phyloP scores from a whole-genome alignment of 176 grass and related monocot species.

The Carex cristatella region DNA sequence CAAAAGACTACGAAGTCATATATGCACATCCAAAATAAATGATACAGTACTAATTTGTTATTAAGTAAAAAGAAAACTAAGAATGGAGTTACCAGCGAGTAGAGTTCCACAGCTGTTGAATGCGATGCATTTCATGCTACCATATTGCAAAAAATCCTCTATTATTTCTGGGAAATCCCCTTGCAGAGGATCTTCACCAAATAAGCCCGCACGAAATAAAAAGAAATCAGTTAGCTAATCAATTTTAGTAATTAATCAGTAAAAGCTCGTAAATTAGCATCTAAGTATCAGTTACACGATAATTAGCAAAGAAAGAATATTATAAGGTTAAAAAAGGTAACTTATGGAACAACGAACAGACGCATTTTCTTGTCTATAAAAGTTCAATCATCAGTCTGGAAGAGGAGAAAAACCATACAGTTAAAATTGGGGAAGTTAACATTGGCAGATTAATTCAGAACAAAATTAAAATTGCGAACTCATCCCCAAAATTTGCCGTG shows the following conservation, averaged over 20 bases:
- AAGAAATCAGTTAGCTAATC: constrained; percentile 13
- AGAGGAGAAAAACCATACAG: not conserved
- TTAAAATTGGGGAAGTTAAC: not conserved
- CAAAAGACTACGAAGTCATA: not conserved
- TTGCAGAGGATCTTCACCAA: constrained; percentile 81
- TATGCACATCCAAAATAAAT: not conserved
- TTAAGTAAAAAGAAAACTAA: constrained; percentile 1
- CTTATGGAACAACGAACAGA: not conserved
- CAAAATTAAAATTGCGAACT: not conserved
- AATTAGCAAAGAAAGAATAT: not conserved
- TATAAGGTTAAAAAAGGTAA: constrained; percentile 11
- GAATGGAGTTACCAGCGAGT: constrained; percentile 68
- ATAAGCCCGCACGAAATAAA: constrained; percentile 13
- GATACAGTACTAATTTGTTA: not conserved
- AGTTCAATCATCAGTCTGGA: not conserved
- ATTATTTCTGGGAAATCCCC: constrained; percentile 98
- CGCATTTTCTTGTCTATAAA: not conserved
- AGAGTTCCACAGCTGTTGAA: constrained; percentile 91
- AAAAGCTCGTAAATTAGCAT: not conserved
- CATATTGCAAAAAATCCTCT: constrained; percentile 95
- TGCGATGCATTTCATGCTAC: constrained; percentile 98
- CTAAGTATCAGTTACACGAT: not conserved
- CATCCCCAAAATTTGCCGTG: not conserved
- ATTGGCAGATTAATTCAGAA: not conserved
- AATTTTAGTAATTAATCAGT: constrained; percentile 20